These are phyloP conservation scores for Linnemannia zychae DNA, from an alignment of 192 early-diverging fungal species.

Conservation along the genomic window DNA sequence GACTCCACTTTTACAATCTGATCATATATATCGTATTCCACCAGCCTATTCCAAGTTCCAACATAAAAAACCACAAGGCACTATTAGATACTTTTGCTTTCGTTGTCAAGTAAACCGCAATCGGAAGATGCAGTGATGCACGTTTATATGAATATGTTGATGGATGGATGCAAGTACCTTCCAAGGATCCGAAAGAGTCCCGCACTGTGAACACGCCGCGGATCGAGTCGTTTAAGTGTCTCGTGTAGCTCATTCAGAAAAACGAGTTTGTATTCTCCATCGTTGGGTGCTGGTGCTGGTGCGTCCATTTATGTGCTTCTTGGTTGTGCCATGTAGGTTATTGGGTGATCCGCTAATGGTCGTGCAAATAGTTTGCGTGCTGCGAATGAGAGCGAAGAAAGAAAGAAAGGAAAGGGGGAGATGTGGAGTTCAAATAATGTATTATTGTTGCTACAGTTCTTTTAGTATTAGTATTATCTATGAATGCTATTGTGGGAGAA, in stretches of 20 bases:
- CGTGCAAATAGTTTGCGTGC: too few species aligned
- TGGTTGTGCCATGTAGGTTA: too few species aligned
- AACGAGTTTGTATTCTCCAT: conserved; percentile 7
- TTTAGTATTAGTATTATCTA: neutral
- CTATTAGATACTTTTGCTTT: too few species aligned
- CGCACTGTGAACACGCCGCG: conserved; percentile 6
- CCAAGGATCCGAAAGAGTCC: conserved; percentile 33
- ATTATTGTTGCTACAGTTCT: conserved; percentile 4
- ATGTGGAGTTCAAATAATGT: neutral
- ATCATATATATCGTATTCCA: conserved; percentile 5
- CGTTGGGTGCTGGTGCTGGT: neutral
- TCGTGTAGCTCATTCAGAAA: conserved; percentile 49
- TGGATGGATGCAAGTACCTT: too few species aligned
- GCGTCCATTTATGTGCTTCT: neutral
- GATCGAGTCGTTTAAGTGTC: conserved; percentile 28
- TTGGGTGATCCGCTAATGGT: too few species aligned
- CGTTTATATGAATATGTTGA: too few species aligned
- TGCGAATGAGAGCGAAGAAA: neutral
- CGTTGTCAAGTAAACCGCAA: too few species aligned
- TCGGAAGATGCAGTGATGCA: too few species aligned
- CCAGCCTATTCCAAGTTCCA: neutral
- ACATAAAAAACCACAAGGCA: conserved; percentile 5
- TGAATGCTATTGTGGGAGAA: neutral
- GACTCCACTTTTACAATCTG: conserved; percentile 24
- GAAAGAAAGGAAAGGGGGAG: neutral